Evolutionary conservation across 345 rosid genomes (phyloP), one percentile per base, ranked within the genome.

Genomic region (Salix exigua): DNA sequence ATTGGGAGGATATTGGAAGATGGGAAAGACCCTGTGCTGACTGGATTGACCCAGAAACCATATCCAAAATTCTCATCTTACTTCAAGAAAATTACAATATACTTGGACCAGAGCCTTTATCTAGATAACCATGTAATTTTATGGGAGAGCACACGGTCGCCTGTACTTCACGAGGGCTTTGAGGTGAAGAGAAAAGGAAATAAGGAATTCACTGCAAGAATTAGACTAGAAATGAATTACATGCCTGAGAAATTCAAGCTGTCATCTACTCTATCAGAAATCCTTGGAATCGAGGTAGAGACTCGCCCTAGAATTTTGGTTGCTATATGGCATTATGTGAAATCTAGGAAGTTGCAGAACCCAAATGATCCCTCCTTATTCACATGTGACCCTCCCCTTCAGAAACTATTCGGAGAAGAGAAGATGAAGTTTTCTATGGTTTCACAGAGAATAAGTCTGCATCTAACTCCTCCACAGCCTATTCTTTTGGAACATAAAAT

Each of bases 131-230:
- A 87, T 35, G 88, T 89, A 30, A 87, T 89, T 69, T 67, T 87
- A 33, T 89, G 92, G 89, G 90, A 89, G 78, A 84, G 83, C 82
- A 73, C 86, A 63, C 82, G 89, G 23, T 87, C 90, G 1, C 87
- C 90, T 63, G 88, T 75, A 55, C 87, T 86, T 55, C 88, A 78
- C 13, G 92, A 89, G 70, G 92, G 90, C 53, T 87, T 89, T 79
- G 92, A 89, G 85, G 85, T 89, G 64, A 89, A 87, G 84, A 86
- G 90, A 65, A 89, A 87, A 80, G 92, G 92, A 42, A 80, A 84
- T 73, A 86, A 87, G 79, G 92, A 89, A 78, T 89, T 88, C 38
- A 87, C 81, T 23, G 90, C 87, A 50, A 80, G 82, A 70, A 86
- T 89, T 31, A 84, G 89, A 68, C 79, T 89, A 50, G 92, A 89